Evolutionary conservation across 345 rosid species (phyloP), one percentile per base, ranked within the genome.

Genomic region (Mallotus nudiflorus): DNA sequence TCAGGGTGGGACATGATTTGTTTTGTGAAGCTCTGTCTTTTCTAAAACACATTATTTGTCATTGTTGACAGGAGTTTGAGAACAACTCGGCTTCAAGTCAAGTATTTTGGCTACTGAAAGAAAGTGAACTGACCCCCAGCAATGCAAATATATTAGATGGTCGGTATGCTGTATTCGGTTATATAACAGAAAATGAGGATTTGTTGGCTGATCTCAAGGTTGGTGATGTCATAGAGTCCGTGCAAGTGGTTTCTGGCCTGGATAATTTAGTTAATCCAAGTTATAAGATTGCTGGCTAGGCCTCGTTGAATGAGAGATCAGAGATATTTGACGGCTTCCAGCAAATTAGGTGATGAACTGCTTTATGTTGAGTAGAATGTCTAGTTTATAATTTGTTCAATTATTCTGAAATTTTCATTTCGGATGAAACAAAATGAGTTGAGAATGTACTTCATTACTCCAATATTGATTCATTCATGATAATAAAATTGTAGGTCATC

Each of bases 71-170:
- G 99, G 99, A 95, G 82, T 92, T 95, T 68, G 98, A 92, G 86
- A 67, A 87, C 80, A 90, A 95, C 77, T 92, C 98, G 11, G 98
- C 85, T 25, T 95, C 99, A 71, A 95, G 99, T 80, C 98, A 95
- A 77, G 67, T 95, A 53, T 95, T 95, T 76, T 95, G 99, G 98
- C 85, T 95, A 52, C 82, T 95, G 55, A 95, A 95, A 85, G 98
- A 95, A 82, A 95, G 99, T 75, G 99, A 95, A 68, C 89, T 95
- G 58, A 95, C 98, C 15, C 99, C 98, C 15, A 92, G 99, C 79
- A 92, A 90, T 45, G 92, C 99, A 53, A 92, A 95, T 67, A 95
- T 95, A 63, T 78, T 95, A 89, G 99, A 95, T 42, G 99, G 99
- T 50, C 89, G 97, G n/a, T 95, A 92, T 50, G 85, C 99, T 0